Conservation (phyloP, 352 stramenopile genomes). For the Aphanomyces cochlioides region DNA sequence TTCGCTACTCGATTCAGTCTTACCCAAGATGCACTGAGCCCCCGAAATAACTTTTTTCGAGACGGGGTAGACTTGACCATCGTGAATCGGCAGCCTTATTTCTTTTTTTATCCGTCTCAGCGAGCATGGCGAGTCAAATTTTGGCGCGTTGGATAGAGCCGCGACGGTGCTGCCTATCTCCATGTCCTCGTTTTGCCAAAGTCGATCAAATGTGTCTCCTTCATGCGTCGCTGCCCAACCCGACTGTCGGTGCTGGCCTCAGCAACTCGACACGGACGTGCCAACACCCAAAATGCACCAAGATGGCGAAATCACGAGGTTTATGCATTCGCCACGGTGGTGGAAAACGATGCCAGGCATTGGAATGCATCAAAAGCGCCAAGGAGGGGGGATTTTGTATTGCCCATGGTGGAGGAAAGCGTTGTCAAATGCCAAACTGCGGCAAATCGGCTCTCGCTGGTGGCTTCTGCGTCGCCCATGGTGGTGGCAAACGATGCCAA, state of each 20-base stretch:
- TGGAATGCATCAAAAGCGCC: conserved; percentile 26
- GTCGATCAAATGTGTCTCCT: conserved; percentile 5
- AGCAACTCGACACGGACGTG: not conserved
- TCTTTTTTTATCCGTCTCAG: too few species aligned
- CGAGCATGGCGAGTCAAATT: too few species aligned
- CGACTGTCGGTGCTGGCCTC: not conserved
- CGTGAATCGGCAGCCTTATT: too few species aligned
- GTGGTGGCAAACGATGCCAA: conserved; percentile 67
- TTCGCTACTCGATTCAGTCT: too few species aligned
- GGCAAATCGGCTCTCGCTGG: conserved; percentile 41
- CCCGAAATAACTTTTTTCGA: conserved; percentile 12
- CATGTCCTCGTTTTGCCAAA: conserved; percentile 23
- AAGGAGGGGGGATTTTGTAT: conserved; percentile 33
- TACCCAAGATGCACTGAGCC: not conserved
- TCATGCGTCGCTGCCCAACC: not conserved
- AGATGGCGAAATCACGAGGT: conserved; percentile 28
- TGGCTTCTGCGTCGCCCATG: conserved; percentile 76
- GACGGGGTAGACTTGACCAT: not conserved
- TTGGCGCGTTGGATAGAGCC: too few species aligned
- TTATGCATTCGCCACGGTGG: conserved; percentile 32
- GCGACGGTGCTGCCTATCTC: not conserved
- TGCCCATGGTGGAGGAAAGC: conserved; percentile 31
- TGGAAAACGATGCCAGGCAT: conserved; percentile 27
- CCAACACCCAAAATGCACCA: not conserved
- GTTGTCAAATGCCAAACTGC: conserved; percentile 25